These are phyloP conservation scores for Saturnispora bothae DNA, from an alignment of 805 yeast genomes.

Conservation along the genomic window DNA sequence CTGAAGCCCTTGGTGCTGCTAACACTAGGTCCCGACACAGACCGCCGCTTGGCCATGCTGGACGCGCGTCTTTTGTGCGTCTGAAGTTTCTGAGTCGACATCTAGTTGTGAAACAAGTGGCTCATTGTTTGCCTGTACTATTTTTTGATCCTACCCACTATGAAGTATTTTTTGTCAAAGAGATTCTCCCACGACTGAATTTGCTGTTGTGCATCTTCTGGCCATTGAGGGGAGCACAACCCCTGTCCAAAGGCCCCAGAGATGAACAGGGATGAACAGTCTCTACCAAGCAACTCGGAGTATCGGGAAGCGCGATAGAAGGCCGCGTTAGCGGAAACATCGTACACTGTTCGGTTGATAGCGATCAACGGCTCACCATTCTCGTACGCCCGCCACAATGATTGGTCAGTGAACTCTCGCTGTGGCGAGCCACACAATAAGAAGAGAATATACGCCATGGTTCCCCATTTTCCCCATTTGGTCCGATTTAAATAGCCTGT, in stretches of 20 bases:
- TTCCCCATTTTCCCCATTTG: constrained; percentile 26
- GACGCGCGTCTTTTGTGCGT: constrained; percentile 4
- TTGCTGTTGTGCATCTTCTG: constrained; percentile 23
- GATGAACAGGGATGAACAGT: constrained; percentile 57
- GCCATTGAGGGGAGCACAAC: constrained; percentile 41
- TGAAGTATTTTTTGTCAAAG: constrained; percentile 47
- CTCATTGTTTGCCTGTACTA: not conserved
- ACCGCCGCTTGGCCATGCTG: constrained; percentile 1
- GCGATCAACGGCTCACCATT: constrained; percentile 37
- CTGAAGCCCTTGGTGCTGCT: constrained; percentile 1
- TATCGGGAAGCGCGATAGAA: constrained; percentile 43
- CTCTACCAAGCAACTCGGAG: constrained; percentile 48
- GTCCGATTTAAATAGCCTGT: not conserved
- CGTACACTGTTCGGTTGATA: constrained; percentile 51
- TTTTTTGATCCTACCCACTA: constrained; percentile 32
- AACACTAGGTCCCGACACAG: constrained; percentile 4
- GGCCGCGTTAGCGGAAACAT: constrained; percentile 40
- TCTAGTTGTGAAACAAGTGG: not conserved
- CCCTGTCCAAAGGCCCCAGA: constrained; percentile 55
- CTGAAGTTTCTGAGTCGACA: not conserved
- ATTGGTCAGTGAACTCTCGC: constrained; percentile 31
- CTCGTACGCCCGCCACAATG: constrained; percentile 27
- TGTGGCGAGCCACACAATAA: constrained; percentile 12
- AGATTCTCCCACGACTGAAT: constrained; percentile 42
- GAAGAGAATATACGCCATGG: constrained; percentile 29